A percentile compares a stretch with the other conserved stretches of the same genome.
Evolutionary conservation across 75 land plant species (phyloP).

Genomic region (Adiantum capillusveneris): DNA sequence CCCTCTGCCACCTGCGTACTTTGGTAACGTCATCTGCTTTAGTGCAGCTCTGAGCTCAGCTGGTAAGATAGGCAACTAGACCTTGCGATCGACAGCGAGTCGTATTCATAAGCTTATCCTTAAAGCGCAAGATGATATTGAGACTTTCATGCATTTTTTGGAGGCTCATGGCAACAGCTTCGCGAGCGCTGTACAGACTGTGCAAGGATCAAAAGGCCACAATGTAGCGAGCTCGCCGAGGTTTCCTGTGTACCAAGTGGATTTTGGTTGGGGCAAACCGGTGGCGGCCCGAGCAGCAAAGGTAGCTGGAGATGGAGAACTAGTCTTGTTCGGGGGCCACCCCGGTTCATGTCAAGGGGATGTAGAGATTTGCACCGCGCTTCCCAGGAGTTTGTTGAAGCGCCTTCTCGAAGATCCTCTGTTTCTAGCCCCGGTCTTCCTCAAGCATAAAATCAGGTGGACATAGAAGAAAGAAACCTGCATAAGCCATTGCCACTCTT

Average conservation of each 20-base stretch:
- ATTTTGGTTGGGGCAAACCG: conserved; percentile 35
- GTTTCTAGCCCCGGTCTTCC: too few species aligned
- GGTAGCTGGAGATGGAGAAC: neutral
- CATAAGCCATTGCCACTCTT: too few species aligned
- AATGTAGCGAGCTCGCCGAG: conserved; percentile 18
- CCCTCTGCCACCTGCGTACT: conserved; percentile 14
- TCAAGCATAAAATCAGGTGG: too few species aligned
- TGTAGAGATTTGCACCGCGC: neutral
- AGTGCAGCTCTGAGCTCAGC: neutral
- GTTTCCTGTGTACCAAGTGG: conserved; percentile 24
- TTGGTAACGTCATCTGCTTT: conserved; percentile 17
- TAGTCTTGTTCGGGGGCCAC: neutral
- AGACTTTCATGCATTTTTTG: neutral
- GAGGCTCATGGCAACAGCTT: neutral
- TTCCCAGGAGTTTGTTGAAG: neutral
- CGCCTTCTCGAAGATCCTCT: neutral
- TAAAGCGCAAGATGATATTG: too few species aligned
- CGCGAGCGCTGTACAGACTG: neutral
- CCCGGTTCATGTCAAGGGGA: neutral
- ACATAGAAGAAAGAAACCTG: too few species aligned
- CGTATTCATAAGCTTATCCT: too few species aligned
- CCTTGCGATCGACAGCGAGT: neutral
- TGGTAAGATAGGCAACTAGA: conserved; percentile 7
- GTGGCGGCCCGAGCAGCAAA: conserved; percentile 8
- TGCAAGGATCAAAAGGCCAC: neutral